phyloP scores from a whole-genome alignment of 1,284 basidiomycete genomes.

The Schizophyllum commune region DNA sequence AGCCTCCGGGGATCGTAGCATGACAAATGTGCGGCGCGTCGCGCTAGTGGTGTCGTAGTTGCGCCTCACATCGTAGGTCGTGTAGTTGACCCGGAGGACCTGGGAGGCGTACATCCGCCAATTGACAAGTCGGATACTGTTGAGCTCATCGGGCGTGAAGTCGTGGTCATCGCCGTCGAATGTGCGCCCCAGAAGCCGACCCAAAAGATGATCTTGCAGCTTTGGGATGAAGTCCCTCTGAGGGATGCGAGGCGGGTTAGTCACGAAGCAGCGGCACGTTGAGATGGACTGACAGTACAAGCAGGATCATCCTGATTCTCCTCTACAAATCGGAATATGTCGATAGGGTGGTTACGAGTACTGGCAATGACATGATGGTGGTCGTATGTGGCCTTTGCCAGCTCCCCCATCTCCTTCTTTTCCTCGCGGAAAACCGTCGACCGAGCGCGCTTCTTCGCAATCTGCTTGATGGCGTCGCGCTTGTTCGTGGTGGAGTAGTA shows the following conservation, averaged over 20 bases:
- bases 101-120: conserved; percentile 15
- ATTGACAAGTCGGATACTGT: conserved; percentile 10
- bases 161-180: conserved; percentile 15
- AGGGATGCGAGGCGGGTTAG: too few relatives aligned
- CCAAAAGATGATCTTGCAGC: conserved; percentile 17
- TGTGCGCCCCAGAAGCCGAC: conserved; percentile 7
- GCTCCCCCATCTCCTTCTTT: neutral
- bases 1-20: conserved; percentile 9
- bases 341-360: neutral
- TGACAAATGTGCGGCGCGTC: conserved; percentile 4
- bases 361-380: neutral
- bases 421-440: neutral
- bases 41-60: conserved; percentile 16
- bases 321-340: neutral
- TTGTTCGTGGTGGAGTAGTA: conserved; percentile 22
- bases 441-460: conserved; percentile 4
- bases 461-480: conserved; percentile 15
- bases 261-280: too few relatives aligned
- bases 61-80: conserved; percentile 18
- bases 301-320: neutral
- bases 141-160: conserved; percentile 10
- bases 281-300: too few relatives aligned
- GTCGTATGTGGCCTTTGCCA: neutral
- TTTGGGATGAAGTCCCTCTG: conserved; percentile 14
- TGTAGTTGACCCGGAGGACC: conserved; percentile 15